Conservation (phyloP, 139 green algal species). For the Coelastrella sp. region DNA sequence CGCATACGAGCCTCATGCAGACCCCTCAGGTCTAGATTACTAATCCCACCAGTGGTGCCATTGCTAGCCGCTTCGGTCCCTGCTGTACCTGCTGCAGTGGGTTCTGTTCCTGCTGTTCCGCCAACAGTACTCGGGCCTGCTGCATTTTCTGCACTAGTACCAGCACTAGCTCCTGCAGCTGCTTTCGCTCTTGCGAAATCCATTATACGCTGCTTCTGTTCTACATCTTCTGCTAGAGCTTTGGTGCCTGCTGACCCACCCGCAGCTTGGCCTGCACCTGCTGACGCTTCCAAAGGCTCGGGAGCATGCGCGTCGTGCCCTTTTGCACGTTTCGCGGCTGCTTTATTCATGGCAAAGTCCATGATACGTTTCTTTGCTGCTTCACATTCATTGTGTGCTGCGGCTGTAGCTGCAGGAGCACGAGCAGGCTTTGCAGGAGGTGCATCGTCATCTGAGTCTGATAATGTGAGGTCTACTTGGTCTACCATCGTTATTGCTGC, state of each 20-base stretch:
- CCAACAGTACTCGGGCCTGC: not conserved
- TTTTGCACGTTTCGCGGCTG: not conserved
- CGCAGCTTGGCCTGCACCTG: not conserved
- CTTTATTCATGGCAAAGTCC: slow-evolving; percentile 37
- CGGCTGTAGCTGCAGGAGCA: not conserved
- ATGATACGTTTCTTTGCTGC: slow-evolving; percentile 56
- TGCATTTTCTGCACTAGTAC: not conserved
- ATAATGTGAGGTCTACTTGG: not conserved
- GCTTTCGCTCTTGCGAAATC: not conserved
- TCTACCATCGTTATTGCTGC: not conserved
- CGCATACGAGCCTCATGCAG: slow-evolving; percentile 62
- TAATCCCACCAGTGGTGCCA: not conserved
- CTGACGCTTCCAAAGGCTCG: not conserved
- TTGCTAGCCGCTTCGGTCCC: not conserved
- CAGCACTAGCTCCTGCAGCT: not conserved
- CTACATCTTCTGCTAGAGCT: not conserved
- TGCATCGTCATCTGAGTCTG: slow-evolving; percentile 4
- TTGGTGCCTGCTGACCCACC: not conserved
- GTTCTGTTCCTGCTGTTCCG: not conserved
- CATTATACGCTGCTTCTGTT: not conserved
- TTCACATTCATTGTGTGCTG: not conserved
- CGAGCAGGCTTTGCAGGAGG: not conserved
- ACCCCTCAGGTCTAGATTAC: slow-evolving; percentile 55
- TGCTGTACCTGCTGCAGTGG: slow-evolving; percentile 2
- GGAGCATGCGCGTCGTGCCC: not conserved